Conservation (phyloP, 345 rosid species). For the Moricandia arvensis region DNA sequence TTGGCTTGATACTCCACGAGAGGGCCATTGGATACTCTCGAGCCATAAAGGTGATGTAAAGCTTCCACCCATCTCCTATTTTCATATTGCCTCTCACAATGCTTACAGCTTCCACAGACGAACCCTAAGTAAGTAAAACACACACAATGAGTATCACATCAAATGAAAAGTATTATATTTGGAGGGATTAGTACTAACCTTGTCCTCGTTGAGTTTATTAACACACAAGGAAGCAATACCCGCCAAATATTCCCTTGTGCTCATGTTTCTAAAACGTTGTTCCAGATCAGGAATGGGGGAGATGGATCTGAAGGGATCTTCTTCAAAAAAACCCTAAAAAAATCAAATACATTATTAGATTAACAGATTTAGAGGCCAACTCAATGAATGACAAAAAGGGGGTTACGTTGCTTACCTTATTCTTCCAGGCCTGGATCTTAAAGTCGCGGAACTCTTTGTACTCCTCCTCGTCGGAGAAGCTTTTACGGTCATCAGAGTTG, state of each 20-base stretch:
- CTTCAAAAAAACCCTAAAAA: not conserved
- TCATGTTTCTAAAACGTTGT: not conserved
- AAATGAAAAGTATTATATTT: not conserved
- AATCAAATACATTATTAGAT: not conserved
- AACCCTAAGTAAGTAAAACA: not conserved
- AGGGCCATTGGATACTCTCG: not conserved
- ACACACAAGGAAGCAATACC: not conserved
- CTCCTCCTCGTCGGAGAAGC: not conserved
- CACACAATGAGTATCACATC: not conserved
- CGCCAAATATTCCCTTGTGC: not conserved
- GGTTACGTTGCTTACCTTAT: no score
- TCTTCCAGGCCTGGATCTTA: not conserved
- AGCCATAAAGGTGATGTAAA: conserved; percentile 1
- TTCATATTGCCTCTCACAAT: not conserved
- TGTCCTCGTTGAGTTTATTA: not conserved
- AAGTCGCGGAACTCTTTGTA: not conserved
- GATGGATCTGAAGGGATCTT: not conserved
- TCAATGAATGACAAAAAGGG: no score
- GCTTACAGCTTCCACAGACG: not conserved
- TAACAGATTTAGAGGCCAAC: no score
- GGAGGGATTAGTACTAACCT: not conserved
- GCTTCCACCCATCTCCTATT: not conserved
- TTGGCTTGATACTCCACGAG: conserved; percentile 1
- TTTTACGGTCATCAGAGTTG: not conserved
- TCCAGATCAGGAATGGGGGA: not conserved